Base-by-base conservation (phyloP, 495 filamentous ascomycete genomes). In the Trichoderma orchidacearum region DNA sequence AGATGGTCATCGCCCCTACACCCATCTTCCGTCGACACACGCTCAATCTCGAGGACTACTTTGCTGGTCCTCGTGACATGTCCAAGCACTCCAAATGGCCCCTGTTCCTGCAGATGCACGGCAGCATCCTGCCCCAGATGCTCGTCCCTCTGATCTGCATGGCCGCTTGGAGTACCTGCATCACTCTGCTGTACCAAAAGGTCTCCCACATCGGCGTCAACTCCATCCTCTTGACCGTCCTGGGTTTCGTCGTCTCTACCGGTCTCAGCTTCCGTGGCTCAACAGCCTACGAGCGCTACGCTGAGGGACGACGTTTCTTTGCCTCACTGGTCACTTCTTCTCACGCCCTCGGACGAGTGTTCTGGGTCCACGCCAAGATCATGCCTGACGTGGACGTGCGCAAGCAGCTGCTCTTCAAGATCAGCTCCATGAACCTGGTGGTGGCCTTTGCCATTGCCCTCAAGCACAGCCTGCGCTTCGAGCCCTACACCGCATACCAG, bases 221-320 rank as follows among this genome's bases (percentile, higher is more conserved):
- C 59, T 80, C 76, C 23, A 76, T 90, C 55, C 75, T 95, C 8
- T 78, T 95, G 31, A 94, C 88, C 13, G 84, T 94, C 11, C 80
- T 88, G 28, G 89, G 89, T 84, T 93, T 95, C 75, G 87, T 94
- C 59, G 87, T 95, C 62, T 86, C 85, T 75, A 68, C 94, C 64
- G 79, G 86, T 0, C 72, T 95, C 59, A 89, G 85, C 23, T 93
- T 95, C 72, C 84, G 89, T 52, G 87, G 81, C 60, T 86, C 86
- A 0, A 90, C 87, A 15, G 89, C 89, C 5, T 95, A 95, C 63
- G 89, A 94, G 67, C 83, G 87, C 63, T 87, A 85, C 67, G 76
- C 75, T 35, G 85, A 95, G 56, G 86, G 85, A 18, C 77, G 87
- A 28, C 83, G 84, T 57, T 86, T 83, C 66, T 95, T 89, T 88